Conservation (phyloP, 139 green algal genomes). For the Micromonas commoda region DNA sequence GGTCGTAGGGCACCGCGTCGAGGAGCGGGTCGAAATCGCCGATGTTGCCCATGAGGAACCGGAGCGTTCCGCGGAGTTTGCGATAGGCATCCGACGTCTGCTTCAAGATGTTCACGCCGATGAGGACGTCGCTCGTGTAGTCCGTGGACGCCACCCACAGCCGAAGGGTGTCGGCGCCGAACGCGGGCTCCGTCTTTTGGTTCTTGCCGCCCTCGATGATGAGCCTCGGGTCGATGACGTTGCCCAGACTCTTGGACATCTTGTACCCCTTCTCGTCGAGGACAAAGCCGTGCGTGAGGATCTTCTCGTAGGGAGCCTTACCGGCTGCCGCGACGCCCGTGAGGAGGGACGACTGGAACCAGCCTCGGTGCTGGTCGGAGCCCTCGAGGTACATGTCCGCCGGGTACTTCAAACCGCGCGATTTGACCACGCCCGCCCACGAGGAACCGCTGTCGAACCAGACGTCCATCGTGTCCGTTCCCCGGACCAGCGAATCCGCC, state of each 20-base stretch:
- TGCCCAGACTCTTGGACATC: conserved; percentile 89
- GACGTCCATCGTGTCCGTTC: conserved; percentile 98
- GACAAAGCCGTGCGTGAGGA: conserved; percentile 88
- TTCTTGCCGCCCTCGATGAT: conserved; percentile 81
- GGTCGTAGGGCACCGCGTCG: conserved; percentile 31
- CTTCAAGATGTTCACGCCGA: conserved; percentile 44
- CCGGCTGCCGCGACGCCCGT: conserved; percentile 83
- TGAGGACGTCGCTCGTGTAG: conserved; percentile 86
- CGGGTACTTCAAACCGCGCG: conserved; percentile 52
- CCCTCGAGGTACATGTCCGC: conserved; percentile 98
- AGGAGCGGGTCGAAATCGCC: conserved; percentile 35
- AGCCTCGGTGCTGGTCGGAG: conserved; percentile 93
- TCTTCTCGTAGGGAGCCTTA: conserved; percentile 69
- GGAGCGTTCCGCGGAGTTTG: conserved; percentile 82
- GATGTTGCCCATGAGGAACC: conserved; percentile 94
- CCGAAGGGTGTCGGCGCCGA: conserved; percentile 88
- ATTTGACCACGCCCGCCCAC: conserved; percentile 77
- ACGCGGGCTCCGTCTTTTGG: conserved; percentile 77
- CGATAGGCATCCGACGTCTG: conserved; percentile 90
- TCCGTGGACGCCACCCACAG: conserved; percentile 94
- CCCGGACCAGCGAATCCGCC: conserved; percentile 58
- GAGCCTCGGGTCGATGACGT: conserved; percentile 85
- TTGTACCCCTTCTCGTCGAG: conserved; percentile 86
- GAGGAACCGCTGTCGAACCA: conserved; percentile 95
- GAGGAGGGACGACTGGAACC: conserved; percentile 95